Conservation (phyloP, 2,329 filamentous ascomycete genomes). For the Xylaria sp. region DNA sequence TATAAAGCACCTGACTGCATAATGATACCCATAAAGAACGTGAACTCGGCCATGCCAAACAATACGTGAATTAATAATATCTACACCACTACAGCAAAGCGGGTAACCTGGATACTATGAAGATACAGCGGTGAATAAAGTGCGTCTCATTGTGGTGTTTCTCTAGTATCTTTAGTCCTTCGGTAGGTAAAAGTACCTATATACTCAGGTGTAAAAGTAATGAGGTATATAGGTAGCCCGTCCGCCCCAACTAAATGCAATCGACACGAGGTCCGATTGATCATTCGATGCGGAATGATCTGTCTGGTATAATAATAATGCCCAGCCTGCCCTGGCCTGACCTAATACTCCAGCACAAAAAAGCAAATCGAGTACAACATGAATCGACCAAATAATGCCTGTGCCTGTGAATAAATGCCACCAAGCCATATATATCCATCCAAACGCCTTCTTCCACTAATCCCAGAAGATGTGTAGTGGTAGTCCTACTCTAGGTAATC, state of each 20-base stretch:
- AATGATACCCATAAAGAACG: neutral
- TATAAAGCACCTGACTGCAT: neutral
- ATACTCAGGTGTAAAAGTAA: neutral
- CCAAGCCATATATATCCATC: neutral
- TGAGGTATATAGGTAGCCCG: neutral
- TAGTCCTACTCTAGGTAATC: neutral
- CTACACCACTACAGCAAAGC: neutral
- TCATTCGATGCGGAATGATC: conserved; percentile 2
- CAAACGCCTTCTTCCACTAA: conserved; percentile 19
- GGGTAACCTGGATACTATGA: neutral
- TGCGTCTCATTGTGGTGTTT: no score
- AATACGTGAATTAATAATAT: neutral
- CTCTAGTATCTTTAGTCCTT: conserved; percentile 15
- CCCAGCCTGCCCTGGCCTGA: neutral
- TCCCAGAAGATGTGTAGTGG: conserved; percentile 4
- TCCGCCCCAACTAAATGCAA: conserved; percentile 10
- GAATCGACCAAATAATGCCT: conserved; percentile 8
- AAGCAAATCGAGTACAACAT: conserved; percentile 2
- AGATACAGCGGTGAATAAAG: neutral
- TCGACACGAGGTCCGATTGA: conserved; percentile 17
- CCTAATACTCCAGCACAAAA: neutral
- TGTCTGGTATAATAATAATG: conserved; percentile 12
- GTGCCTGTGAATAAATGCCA: conserved; percentile 8
- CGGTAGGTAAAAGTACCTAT: neutral
- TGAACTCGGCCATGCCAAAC: neutral